These are phyloP conservation scores for Phytopythium ostracodes DNA, from an alignment of 352 stramenopile genomes.

Conservation along the genomic window DNA sequence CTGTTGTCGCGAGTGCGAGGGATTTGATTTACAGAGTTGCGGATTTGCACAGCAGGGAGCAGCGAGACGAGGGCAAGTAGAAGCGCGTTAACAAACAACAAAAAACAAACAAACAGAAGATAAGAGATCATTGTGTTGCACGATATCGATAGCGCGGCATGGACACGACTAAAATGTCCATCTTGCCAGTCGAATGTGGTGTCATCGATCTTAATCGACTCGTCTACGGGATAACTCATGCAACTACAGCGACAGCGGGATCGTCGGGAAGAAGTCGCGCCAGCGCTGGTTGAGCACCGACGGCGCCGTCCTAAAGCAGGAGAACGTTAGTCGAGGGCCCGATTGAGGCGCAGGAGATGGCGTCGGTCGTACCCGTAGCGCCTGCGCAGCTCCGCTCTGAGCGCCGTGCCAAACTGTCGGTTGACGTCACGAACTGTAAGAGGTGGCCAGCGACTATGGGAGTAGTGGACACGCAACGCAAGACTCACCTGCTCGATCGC, in stretches of 20 bases:
- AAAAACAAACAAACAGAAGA: slow-evolving; percentile 3
- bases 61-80: not conserved
- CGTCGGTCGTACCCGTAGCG: slow-evolving; percentile 65
- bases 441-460: too few relatives aligned
- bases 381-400: slow-evolving; percentile 45
- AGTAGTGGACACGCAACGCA: not conserved
- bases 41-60: not conserved
- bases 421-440: not conserved
- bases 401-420: slow-evolving; percentile 41
- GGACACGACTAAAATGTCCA: not conserved
- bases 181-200: not conserved
- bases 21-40: slow-evolving; percentile 5
- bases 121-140: not conserved
- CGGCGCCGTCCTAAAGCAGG: slow-evolving; percentile 48
- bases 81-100: not conserved
- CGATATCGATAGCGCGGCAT: too few relatives aligned
- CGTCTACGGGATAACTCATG: not conserved
- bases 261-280: slow-evolving; percentile 44
- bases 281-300: slow-evolving; percentile 46
- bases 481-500: slow-evolving; percentile 30
- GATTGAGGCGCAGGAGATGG: too few relatives aligned
- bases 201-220: too few relatives aligned
- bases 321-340: too few relatives aligned
- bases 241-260: slow-evolving; percentile 4
- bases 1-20: not conserved